Percentiles rank a stretch among this genome's conserved stretches.
phyloP scores from a whole-genome alignment of 345 rosid genomes.

The Citrus maxima region DNA sequence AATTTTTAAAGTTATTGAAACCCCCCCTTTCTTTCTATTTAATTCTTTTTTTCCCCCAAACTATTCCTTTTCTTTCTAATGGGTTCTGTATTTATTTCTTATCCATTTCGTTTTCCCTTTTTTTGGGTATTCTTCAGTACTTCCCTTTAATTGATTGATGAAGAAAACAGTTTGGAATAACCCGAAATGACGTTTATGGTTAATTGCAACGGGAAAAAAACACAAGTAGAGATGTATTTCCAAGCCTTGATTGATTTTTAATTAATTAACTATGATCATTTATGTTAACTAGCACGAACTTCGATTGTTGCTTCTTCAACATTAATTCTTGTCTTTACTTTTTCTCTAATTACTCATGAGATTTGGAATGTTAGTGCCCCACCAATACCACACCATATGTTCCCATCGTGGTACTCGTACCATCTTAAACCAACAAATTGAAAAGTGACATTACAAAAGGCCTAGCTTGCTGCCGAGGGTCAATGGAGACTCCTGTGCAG shows the following conservation, averaged over 20 bases:
- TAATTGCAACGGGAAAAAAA: slow-evolving; percentile 19
- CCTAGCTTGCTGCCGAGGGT: too few relatives aligned
- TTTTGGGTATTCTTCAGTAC: background rate
- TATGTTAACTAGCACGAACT: slow-evolving; percentile 6
- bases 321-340: background rate
- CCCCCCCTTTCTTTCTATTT: background rate
- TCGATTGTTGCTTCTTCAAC: background rate
- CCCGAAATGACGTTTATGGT: slow-evolving; percentile 24
- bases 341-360: too few relatives aligned
- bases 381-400: too few relatives aligned
- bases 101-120: slow-evolving; percentile 3
- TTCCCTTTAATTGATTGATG: slow-evolving; percentile 26
- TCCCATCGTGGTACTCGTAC: too few relatives aligned
- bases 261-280: background rate
- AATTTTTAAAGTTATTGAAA: slow-evolving; percentile 24
- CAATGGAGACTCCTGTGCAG: too few relatives aligned
- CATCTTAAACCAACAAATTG: too few relatives aligned
- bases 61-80: background rate
- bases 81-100: slow-evolving; percentile 3
- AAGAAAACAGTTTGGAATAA: slow-evolving; percentile 28
- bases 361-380: too few relatives aligned
- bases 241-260: slow-evolving; percentile 20
- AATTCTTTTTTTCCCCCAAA: background rate
- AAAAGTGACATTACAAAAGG: too few relatives aligned
- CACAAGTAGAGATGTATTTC: slow-evolving; percentile 19